Conservation (phyloP, 2,329 filamentous ascomycete species). For the Epichloe bromicola region DNA sequence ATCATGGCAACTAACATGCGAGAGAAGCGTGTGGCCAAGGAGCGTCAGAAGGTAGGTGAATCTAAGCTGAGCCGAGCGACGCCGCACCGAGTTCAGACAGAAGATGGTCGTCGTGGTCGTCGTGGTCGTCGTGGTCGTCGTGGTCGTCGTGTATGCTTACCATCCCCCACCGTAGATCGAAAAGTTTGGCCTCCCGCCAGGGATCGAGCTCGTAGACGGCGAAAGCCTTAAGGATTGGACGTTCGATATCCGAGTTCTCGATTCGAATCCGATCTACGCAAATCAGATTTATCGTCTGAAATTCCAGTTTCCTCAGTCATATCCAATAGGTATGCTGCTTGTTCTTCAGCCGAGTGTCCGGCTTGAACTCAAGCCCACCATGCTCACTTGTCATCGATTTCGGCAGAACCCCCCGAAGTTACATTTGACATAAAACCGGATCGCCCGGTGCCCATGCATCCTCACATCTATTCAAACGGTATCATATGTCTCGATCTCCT, state of each 20-base stretch:
- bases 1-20: constrained; percentile 15
- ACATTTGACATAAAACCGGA: constrained; percentile 59
- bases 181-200: constrained; percentile 43
- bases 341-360: not conserved
- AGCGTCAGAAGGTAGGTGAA: constrained; percentile 15
- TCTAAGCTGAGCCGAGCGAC: not conserved
- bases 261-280: constrained; percentile 78
- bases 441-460: constrained; percentile 77
- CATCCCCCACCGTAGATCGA: constrained; percentile 30
- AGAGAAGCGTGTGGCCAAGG: constrained; percentile 16
- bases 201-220: constrained; percentile 72
- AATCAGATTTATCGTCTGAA: constrained; percentile 72
- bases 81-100: not conserved
- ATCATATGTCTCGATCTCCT: constrained; percentile 96
- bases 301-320: constrained; percentile 71
- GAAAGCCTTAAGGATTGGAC: constrained; percentile 66
- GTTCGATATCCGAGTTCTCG: constrained; percentile 83
- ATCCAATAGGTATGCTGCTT: constrained; percentile 71
- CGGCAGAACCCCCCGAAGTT: constrained; percentile 81
- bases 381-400: not conserved
- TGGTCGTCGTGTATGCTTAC: constrained; percentile 4
- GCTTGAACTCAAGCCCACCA: not conserved
- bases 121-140: not conserved
- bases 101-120: not conserved
- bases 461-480: constrained; percentile 96